Evolutionary conservation across 2,329 filamentous ascomycete species (phyloP), one percentile per base, ranked within the genome.

Genomic region (Neonectria sp.): DNA sequence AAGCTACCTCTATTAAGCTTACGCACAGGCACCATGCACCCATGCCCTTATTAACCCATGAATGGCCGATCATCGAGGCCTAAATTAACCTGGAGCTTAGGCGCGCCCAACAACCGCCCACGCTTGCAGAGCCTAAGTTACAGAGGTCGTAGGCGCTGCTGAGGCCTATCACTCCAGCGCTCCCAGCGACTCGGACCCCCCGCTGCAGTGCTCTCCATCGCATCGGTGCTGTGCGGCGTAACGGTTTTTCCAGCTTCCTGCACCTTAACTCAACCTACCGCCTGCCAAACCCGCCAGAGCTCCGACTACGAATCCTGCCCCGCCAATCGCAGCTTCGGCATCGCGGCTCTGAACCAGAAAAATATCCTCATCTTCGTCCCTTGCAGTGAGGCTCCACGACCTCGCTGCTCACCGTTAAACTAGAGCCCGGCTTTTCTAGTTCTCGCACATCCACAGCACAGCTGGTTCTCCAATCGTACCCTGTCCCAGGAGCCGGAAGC

Each of bases 181-280:
- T 55, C 62, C 62, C 62, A 49, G 40, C 25, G 55, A 35, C 43
- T 17, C 33, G 62, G 62, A 40, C 56, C 62, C 62, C 56, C 62
- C 62, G 56, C 62, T 65, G 62, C 62, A 21, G 62, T 65, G 56
- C 40, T 45, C 40, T 21, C 40, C 37, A n/a, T n/a, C n/a, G 15
- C 5, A 58, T 55, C 46, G 13, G 33, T 45, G 60, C 43, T 53
- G 55, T 45, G 29, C 65, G 65, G 65, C 65, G 60, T 59, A 64
- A 68, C 65, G 60, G 65, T 68, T 68, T 60, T 68, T 68, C 65
- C 63, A 61, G 40, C 51, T 59, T 46, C 61, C 46, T 58, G 17
- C 24, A 33, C 55, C 61, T 57, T 57, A 64, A 58, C 45, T 59
- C 27, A 55, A 64, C 61, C 61, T 53, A 31, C 46, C 4, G 29